phyloP scores from a whole-genome alignment of 2,329 filamentous ascomycete genomes.

The Cercospora beticola region DNA sequence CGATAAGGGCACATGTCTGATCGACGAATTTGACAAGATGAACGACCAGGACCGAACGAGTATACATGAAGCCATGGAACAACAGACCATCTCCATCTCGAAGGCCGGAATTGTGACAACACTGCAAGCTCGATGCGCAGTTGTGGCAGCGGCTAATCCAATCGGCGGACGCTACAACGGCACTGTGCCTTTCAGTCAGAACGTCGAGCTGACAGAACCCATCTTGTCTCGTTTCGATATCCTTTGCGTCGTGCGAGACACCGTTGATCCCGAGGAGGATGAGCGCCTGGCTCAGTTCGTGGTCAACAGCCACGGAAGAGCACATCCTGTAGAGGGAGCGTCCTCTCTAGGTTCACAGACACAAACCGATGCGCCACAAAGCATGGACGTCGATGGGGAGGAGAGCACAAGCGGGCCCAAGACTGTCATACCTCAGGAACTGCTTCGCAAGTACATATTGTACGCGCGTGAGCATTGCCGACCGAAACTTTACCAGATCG shows the following conservation, averaged over 20 bases:
- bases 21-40: constrained; percentile 99
- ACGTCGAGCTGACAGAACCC: constrained; percentile 94
- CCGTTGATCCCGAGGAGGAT: constrained; percentile 87
- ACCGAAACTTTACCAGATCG: constrained; percentile 95
- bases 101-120: constrained; percentile 99
- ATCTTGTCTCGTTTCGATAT: constrained; percentile 98
- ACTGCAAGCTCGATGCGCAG: constrained; percentile 89
- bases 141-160: constrained; percentile 94
- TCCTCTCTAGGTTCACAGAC: constrained; percentile 36
- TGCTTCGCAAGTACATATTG: constrained; percentile 93
- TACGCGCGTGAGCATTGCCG: constrained; percentile 87
- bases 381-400: constrained; percentile 60
- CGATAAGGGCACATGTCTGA: constrained; percentile 90
- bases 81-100: constrained; percentile 98
- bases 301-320: constrained; percentile 87
- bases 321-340: constrained; percentile 62
- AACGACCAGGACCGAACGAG: constrained; percentile 97
- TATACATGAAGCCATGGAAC: constrained; percentile 99
- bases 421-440: constrained; percentile 82
- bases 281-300: constrained; percentile 93
- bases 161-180: constrained; percentile 96
- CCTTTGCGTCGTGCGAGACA: constrained; percentile 91
- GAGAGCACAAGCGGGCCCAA: constrained; percentile 49
- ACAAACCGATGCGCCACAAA: constrained; percentile 49
- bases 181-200: constrained; percentile 91